Conservation (phyloP, 1,284 basidiomycete genomes). For the Tilletia setariae region DNA sequence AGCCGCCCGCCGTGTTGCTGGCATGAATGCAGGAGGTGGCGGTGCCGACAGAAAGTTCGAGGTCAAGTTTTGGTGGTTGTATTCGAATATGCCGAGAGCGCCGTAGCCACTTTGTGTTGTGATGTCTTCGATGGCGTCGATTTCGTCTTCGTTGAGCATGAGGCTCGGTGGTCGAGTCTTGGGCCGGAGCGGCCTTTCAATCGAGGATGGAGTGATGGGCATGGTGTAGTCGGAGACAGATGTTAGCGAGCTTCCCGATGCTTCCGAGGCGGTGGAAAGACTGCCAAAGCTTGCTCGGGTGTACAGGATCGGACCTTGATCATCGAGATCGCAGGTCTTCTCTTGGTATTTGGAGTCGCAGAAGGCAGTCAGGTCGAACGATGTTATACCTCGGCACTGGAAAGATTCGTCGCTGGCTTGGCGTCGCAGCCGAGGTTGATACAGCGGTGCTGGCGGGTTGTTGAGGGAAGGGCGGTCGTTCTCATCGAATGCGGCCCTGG, state of each 20-base stretch:
- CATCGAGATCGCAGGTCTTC: neutral
- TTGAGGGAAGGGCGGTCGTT: neutral
- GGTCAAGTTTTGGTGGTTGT: neutral
- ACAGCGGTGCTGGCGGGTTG: neutral
- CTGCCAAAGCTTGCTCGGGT: slow-evolving; percentile 8
- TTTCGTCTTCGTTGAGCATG: neutral
- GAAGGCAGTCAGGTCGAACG: neutral
- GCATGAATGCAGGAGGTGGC: neutral
- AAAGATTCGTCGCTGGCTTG: slow-evolving; percentile 4
- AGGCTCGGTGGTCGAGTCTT: slow-evolving; percentile 12
- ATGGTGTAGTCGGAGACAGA: neutral
- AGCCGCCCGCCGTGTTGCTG: neutral
- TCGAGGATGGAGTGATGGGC: slow-evolving; percentile 5
- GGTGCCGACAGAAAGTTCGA: neutral
- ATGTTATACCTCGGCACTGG: neutral
- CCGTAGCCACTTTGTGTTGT: neutral
- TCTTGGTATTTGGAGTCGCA: neutral
- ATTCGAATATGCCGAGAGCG: neutral
- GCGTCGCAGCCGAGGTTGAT: neutral
- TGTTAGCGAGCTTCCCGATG: slow-evolving; percentile 9
- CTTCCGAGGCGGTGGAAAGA: neutral
- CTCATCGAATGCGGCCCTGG: neutral
- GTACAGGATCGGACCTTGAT: neutral
- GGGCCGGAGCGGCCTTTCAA: neutral
- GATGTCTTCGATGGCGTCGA: neutral